Evolutionary conservation across 225 moss, liverwort and hornwort species (phyloP).

Genomic region (Pleurozium schreberi): DNA sequence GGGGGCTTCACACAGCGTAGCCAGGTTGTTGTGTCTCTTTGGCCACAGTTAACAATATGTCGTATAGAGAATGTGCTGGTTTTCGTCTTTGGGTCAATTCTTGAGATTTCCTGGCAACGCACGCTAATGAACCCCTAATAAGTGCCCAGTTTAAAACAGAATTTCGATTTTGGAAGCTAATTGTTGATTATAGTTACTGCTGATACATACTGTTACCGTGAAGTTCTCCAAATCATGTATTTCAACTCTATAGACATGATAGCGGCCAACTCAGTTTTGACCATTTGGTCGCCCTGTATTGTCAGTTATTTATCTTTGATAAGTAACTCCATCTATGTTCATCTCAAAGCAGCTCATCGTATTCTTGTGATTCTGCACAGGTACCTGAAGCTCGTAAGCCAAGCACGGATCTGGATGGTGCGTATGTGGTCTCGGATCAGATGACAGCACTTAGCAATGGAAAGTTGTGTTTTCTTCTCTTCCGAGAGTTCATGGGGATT

Average conservation of each 20-base stretch:
- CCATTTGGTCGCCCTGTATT: neutral
- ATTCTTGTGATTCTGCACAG: neutral
- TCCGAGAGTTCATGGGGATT: conserved; percentile 21
- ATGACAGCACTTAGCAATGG: conserved; percentile 33
- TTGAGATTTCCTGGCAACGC: neutral
- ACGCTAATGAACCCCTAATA: neutral
- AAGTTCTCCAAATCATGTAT: neutral
- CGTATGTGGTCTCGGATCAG: conserved; percentile 42
- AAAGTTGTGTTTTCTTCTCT: conserved; percentile 24
- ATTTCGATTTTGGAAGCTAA: neutral
- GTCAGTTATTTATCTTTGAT: neutral
- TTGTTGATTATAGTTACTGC: neutral
- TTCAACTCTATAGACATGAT: neutral
- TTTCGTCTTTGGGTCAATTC: neutral
- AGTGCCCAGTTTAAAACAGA: neutral
- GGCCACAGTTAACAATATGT: neutral
- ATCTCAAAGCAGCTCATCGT: neutral
- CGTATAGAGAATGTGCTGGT: neutral
- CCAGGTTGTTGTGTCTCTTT: neutral
- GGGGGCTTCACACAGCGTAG: neutral
- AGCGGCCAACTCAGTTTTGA: neutral
- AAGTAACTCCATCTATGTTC: neutral
- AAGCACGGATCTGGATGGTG: conserved; percentile 48
- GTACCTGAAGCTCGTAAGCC: conserved; percentile 46
- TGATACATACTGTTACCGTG: neutral